Evolutionary conservation across 805 yeast genomes (phyloP).

Genomic region (Starmerella sp.): DNA sequence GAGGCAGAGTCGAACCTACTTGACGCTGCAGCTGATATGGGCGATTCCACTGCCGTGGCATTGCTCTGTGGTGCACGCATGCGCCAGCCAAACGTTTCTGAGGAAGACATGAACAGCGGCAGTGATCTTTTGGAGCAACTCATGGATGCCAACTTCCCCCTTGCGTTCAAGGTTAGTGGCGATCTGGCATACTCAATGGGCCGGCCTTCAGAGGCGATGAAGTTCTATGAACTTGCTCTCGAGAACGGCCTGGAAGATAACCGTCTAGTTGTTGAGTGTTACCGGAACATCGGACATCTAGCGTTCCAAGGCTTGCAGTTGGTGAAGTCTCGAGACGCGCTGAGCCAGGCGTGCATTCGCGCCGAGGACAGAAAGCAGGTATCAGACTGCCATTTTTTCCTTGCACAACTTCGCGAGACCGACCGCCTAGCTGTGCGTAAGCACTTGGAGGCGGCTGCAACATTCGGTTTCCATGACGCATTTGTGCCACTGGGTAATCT

Average conservation of each 20-base stretch:
- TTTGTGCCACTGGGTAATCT: constrained; percentile 68
- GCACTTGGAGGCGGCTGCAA: constrained; percentile 67
- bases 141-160: constrained; percentile 51
- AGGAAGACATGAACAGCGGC: constrained; percentile 56
- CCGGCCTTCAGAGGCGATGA: constrained; percentile 39
- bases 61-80: constrained; percentile 59
- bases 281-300: constrained; percentile 49
- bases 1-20: constrained; percentile 59
- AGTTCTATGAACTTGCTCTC: constrained; percentile 44
- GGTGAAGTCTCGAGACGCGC: constrained; percentile 41
- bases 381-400: constrained; percentile 63
- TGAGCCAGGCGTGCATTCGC: constrained; percentile 48
- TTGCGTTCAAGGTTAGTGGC: constrained; percentile 67
- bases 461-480: constrained; percentile 65
- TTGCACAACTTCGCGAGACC: constrained; percentile 57
- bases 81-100: constrained; percentile 29
- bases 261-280: constrained; percentile 57
- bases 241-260: constrained; percentile 40
- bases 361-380: constrained; percentile 44
- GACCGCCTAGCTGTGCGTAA: constrained; percentile 55
- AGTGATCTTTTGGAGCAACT: constrained; percentile 47
- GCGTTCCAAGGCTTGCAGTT: constrained; percentile 46
- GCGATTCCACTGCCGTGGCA: constrained; percentile 71
- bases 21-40: constrained; percentile 76
- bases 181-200: constrained; percentile 53